A percentile compares a stretch with the other conserved stretches of the same genome.
These are phyloP conservation scores for Dittrichia graveolens DNA, from an alignment of 129 eudicot genomes.

Conservation along the genomic window DNA sequence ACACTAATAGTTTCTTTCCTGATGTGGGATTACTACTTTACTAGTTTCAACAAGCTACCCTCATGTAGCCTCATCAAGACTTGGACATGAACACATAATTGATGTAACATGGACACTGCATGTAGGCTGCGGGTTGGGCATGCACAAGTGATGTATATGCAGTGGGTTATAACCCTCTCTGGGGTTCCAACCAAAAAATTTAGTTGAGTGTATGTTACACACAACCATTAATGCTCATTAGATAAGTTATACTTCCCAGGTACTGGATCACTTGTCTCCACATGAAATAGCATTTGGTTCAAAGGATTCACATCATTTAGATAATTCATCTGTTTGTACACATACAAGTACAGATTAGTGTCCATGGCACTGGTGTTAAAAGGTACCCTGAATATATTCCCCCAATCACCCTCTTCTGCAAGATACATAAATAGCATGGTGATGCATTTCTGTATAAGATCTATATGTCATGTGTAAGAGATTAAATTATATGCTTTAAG, in stretches of 20 bases:
- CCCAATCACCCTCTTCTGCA: slow-evolving; percentile 11
- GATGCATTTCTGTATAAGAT: background rate
- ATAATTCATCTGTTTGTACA: slow-evolving; percentile 2
- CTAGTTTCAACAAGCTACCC: background rate
- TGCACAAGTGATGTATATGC: background rate
- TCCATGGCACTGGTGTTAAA: slow-evolving; percentile 1
- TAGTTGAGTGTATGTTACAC: too few species aligned
- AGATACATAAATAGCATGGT: slow-evolving; percentile 2
- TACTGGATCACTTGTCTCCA: background rate
- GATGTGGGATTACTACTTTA: slow-evolving; percentile 15
- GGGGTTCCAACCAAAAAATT: too few species aligned
- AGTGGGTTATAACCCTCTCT: too few species aligned
- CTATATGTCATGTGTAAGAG: background rate
- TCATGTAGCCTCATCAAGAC: background rate
- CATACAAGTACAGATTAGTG: slow-evolving; percentile 1
- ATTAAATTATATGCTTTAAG: background rate
- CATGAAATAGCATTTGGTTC: background rate
- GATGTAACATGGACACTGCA: background rate
- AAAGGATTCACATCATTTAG: background rate
- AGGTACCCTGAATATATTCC: background rate
- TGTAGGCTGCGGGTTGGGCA: background rate
- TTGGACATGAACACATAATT: background rate
- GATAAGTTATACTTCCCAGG: background rate
- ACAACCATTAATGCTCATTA: too few species aligned
- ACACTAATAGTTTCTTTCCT: slow-evolving; percentile 9